phyloP scores from a whole-genome alignment of 2,329 filamentous ascomycete genomes.

The Clathrospora elynae region DNA sequence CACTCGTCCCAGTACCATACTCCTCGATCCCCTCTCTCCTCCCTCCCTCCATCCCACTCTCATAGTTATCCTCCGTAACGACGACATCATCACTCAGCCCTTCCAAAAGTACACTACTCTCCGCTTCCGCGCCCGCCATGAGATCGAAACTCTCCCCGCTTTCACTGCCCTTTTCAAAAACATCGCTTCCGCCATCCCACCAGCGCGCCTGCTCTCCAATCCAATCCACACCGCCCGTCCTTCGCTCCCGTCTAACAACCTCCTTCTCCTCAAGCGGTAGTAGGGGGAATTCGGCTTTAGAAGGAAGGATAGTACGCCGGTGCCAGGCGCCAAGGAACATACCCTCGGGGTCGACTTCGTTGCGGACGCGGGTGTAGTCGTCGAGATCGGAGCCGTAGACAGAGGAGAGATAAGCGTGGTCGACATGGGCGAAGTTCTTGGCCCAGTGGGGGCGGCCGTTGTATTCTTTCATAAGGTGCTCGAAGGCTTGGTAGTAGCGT shows the following conservation, averaged over 20 bases:
- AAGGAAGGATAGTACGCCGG: conserved; percentile 57
- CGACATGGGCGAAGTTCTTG: conserved; percentile 76
- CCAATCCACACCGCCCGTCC: conserved; percentile 46
- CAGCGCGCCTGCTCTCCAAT: conserved; percentile 47
- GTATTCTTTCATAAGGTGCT: conserved; percentile 86
- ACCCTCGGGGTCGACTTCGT: conserved; percentile 75
- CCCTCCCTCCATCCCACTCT: conserved; percentile 19
- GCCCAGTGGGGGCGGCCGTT: conserved; percentile 88
- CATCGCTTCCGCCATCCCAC: conserved; percentile 43
- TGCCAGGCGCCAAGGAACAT: conserved; percentile 95
- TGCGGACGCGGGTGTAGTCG: conserved; percentile 70
- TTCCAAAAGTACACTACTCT: conserved; percentile 43
- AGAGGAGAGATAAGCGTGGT: conserved; percentile 63
- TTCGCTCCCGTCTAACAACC: conserved; percentile 41
- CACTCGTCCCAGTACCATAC: conserved; percentile 24
- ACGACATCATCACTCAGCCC: conserved; percentile 18
- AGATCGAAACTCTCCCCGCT: conserved; percentile 52
- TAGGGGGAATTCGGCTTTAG: conserved; percentile 33
- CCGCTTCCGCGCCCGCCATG: conserved; percentile 53
- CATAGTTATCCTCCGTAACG: conserved; percentile 10
- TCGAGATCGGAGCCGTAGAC: conserved; percentile 73
- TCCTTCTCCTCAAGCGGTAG: conserved; percentile 52
- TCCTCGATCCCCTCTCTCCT: conserved; percentile 26
- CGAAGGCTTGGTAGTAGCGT: conserved; percentile 87
- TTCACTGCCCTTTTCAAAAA: conserved; percentile 39